Evolutionary conservation across 1,284 basidiomycete genomes (phyloP), one percentile per base, ranked within the genome.

Genomic region (Tausonia pullulans): DNA sequence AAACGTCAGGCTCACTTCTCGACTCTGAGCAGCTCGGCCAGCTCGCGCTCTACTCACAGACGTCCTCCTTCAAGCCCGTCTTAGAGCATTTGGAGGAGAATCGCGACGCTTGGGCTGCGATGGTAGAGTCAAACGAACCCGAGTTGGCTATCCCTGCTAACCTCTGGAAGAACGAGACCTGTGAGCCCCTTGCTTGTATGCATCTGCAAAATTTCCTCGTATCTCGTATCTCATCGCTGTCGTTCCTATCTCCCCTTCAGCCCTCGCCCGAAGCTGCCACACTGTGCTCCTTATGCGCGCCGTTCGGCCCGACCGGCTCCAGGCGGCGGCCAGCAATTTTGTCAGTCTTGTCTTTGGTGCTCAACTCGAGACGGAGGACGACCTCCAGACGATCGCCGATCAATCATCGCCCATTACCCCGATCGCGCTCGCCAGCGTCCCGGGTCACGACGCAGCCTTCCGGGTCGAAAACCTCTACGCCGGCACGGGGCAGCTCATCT

Each of bases 371-470:
- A 81, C 88, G 2, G 80, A 80, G 53, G 88, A 85, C 72, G 87
- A 93, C 68, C 82, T 98, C 50, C 81, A 82, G 27, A 75, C 78
- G 7, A 85, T 96, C 41, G 72, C 80, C 4, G 82, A 87, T 69
- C 89, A 97, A 73, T 83, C 93, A 48, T 81, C 83, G 10, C 82
- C 91, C 1, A 81, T 82, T 2, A 91, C 89, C 1, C 92, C 94
- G 0, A 77, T 97, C n/a, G 87, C 90, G 9, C 79, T 98, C 60
- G 85, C 92, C 48, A 97, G 93, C 6, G 90, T 97, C 3, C 85
- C 90, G 0, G 94, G 94, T n/a, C 94, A 96, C 72, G 94, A 98
- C 74, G 94, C 94, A 9, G 93, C 91, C 74, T 97, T 94, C 75
- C 84, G 88, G 61, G 89, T 97, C 45, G 94, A 97, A 71, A 89